phyloP scores from a whole-genome alignment of 73 alveolate species.

The Paramecium sexaurelia region DNA sequence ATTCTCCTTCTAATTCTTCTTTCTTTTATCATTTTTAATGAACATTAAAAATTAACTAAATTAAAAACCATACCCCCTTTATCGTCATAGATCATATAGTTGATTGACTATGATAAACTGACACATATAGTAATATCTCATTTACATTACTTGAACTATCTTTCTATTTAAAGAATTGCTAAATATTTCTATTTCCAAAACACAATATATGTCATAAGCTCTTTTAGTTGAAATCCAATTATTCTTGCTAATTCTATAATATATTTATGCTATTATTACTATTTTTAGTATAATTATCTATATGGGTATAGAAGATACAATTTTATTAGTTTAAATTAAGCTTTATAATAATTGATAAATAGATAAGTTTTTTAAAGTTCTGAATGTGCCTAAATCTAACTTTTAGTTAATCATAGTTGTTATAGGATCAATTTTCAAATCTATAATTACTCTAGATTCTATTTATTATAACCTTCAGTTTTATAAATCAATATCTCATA shows the following conservation, averaged over 20 bases:
- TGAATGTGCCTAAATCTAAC: slow-evolving; percentile 56
- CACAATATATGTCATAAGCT: slow-evolving; percentile 21
- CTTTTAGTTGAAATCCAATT: not conserved
- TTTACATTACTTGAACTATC: not conserved
- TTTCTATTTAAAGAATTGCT: not conserved
- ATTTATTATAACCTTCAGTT: slow-evolving; percentile 18
- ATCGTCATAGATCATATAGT: too few relatives aligned
- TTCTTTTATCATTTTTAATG: not conserved
- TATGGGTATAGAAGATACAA: too few relatives aligned
- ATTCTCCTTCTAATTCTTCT: not conserved
- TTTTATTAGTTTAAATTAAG: too few relatives aligned
- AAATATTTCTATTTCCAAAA: slow-evolving; percentile 9
- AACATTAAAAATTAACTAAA: not conserved
- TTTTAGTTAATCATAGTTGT: slow-evolving; percentile 54
- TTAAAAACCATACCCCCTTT: too few relatives aligned
- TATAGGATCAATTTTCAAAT: slow-evolving; percentile 56
- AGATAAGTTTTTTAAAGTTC: too few relatives aligned
- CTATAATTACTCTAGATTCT: slow-evolving; percentile 18
- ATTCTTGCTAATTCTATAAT: not conserved
- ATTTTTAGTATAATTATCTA: too few relatives aligned
- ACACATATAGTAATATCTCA: slow-evolving; percentile 17
- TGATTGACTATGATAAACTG: not conserved
- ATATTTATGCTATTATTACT: too few relatives aligned
- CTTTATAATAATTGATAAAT: too few relatives aligned
- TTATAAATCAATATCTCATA: slow-evolving; percentile 92